These are phyloP conservation scores for Fraxinus latifolia DNA, from an alignment of 305 asterid species.

Conservation along the genomic window DNA sequence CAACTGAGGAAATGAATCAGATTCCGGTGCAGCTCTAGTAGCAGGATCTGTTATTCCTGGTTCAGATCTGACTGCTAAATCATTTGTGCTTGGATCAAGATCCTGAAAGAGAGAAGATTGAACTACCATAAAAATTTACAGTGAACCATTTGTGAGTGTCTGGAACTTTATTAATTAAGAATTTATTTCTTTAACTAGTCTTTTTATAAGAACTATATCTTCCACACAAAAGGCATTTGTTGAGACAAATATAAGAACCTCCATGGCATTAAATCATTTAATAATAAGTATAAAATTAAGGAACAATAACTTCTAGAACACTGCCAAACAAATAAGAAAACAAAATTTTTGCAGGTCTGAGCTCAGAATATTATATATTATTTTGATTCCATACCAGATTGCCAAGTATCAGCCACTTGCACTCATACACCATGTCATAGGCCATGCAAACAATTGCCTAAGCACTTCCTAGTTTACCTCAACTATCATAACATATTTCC, in stretches of 20 bases:
- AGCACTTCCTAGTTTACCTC: not conserved
- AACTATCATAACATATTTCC: not conserved
- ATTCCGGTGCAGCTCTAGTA: slow-evolving; percentile 33
- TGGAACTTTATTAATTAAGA: not conserved
- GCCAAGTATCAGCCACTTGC: not conserved
- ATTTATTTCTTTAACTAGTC: not conserved
- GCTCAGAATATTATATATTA: not conserved
- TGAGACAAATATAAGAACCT: slow-evolving; percentile 1
- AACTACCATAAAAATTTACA: not conserved
- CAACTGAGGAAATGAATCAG: slow-evolving; percentile 39
- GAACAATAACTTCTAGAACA: not conserved
- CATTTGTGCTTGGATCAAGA: slow-evolving; percentile 40
- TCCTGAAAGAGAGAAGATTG: slow-evolving; percentile 43
- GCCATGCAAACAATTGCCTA: not conserved
- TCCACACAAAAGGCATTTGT: slow-evolving; percentile 4
- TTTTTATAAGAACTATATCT: not conserved
- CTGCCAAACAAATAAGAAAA: not conserved
- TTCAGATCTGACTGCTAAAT: slow-evolving; percentile 23
- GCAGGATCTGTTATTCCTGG: slow-evolving; percentile 36
- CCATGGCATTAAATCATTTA: not conserved
- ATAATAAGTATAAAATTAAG: not conserved
- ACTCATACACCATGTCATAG: not conserved
- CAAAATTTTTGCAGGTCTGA: not conserved
- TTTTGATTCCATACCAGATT: not conserved
- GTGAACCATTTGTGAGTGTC: not conserved